Evolutionary conservation across 2,329 filamentous ascomycete genomes (phyloP).

Genomic region (Fragosphaeria purpurea): DNA sequence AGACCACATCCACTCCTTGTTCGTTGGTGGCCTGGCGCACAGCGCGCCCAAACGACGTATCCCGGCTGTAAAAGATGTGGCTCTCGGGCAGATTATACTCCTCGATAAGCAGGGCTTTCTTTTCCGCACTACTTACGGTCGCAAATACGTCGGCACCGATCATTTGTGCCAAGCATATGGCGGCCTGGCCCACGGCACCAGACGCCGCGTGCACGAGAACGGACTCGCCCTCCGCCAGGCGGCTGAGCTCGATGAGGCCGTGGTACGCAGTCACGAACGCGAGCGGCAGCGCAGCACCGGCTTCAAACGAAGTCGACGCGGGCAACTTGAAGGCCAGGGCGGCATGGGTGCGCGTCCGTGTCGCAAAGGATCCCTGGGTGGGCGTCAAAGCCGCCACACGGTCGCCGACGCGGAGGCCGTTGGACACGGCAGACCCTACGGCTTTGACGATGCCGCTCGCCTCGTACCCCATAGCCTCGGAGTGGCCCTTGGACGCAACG

Average conservation of each 20-base stretch:
- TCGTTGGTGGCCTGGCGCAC: constrained; percentile 20
- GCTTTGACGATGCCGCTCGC: constrained; percentile 25
- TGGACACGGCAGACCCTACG: constrained; percentile 15
- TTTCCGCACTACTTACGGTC: constrained; percentile 30
- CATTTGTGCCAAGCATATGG: constrained; percentile 28
- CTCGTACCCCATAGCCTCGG: constrained; percentile 28
- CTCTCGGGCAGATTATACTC: constrained; percentile 27
- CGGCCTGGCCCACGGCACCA: constrained; percentile 29
- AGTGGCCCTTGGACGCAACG: constrained; percentile 31
- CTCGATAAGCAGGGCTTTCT: constrained; percentile 28
- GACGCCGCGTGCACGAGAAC: constrained; percentile 31
- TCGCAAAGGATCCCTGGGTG: constrained; percentile 23
- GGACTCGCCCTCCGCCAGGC: constrained; percentile 26
- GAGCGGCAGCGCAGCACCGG: constrained; percentile 30
- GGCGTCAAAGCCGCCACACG: constrained; percentile 25
- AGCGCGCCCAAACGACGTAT: constrained; percentile 21
- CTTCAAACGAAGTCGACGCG: constrained; percentile 24
- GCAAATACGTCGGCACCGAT: constrained; percentile 31
- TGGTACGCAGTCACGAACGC: constrained; percentile 32
- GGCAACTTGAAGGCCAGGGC: constrained; percentile 26
- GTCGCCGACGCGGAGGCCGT: constrained; percentile 22
- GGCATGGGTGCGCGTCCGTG: constrained; percentile 22
- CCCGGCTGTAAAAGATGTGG: constrained; percentile 26
- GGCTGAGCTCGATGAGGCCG: constrained; percentile 27
- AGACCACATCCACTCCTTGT: constrained; percentile 26